A percentile compares a stretch with the other conserved stretches of the same genome.
Conservation (phyloP, 1,284 basidiomycete species). For the Rhodotorula sp. region DNA sequence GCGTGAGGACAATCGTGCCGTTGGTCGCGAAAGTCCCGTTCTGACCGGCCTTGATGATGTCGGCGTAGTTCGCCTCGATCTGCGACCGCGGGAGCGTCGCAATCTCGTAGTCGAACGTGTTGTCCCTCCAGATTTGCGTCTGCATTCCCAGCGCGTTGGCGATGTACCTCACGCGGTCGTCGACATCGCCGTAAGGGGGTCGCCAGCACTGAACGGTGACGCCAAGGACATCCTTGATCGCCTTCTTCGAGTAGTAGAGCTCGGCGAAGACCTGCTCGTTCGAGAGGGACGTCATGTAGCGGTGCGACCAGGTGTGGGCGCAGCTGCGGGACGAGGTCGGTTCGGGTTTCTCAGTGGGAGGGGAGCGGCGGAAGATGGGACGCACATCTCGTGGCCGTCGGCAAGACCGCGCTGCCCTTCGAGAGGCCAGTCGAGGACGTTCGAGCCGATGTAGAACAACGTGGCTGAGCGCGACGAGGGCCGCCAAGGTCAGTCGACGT, state of each 20-base stretch:
- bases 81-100: conserved; percentile 19
- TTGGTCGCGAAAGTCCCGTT: conserved; percentile 48
- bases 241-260: conserved; percentile 56
- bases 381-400: conserved; percentile 50
- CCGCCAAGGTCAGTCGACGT: no score
- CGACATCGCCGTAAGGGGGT: conserved; percentile 55
- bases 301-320: conserved; percentile 34
- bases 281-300: conserved; percentile 52
- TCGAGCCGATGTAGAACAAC: conserved; percentile 51
- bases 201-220: conserved; percentile 50
- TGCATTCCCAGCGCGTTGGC: conserved; percentile 54
- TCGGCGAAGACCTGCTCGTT: conserved; percentile 57
- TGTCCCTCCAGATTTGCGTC: conserved; percentile 55
- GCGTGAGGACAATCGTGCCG: conserved; percentile 52
- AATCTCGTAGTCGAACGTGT: conserved; percentile 44
- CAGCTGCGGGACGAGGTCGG: not conserved
- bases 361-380: not conserved
- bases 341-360: not conserved
- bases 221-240: conserved; percentile 55
- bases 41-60: conserved; percentile 48
- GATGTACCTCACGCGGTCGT: conserved; percentile 57
- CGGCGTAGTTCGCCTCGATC: conserved; percentile 52
- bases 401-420: conserved; percentile 54
- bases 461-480: conserved; percentile 44
- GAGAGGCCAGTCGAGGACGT: conserved; percentile 57